phyloP scores from a whole-genome alignment of 106 monocot species.

The Acanthochlamys bracteata region DNA sequence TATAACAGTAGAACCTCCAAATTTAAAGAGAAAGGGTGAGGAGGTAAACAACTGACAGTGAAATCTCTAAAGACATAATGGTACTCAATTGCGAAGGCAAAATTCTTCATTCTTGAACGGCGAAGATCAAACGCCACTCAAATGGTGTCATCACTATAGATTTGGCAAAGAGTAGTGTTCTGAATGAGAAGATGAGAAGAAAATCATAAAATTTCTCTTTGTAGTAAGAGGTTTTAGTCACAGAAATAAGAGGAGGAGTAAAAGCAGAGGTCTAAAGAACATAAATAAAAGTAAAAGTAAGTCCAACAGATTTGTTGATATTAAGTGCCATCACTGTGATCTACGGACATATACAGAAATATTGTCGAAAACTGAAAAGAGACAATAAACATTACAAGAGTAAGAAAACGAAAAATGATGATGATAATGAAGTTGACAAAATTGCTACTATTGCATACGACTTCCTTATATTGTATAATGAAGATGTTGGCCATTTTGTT shows the following conservation, averaged over 20 bases:
- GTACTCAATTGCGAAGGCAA: too few species aligned
- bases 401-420: neutral
- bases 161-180: neutral
- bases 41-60: too few species aligned
- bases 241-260: neutral
- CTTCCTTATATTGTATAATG: too few species aligned
- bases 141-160: too few species aligned
- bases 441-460: neutral
- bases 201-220: neutral
- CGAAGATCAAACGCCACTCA: too few species aligned
- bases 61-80: too few species aligned
- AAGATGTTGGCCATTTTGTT: neutral
- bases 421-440: neutral
- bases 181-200: slow-evolving; percentile 1
- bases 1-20: too few species aligned
- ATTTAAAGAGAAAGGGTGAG: too few species aligned
- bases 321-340: neutral
- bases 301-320: neutral
- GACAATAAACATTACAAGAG: neutral
- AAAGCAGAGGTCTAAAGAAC: neutral
- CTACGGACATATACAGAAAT: neutral
- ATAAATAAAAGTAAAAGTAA: neutral
- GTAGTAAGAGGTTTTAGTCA: neutral
- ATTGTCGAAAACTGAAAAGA: neutral
- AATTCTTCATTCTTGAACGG: too few species aligned